Base-by-base conservation (phyloP, 352 stramenopile species). In the Phytopythium helicoides region DNA sequence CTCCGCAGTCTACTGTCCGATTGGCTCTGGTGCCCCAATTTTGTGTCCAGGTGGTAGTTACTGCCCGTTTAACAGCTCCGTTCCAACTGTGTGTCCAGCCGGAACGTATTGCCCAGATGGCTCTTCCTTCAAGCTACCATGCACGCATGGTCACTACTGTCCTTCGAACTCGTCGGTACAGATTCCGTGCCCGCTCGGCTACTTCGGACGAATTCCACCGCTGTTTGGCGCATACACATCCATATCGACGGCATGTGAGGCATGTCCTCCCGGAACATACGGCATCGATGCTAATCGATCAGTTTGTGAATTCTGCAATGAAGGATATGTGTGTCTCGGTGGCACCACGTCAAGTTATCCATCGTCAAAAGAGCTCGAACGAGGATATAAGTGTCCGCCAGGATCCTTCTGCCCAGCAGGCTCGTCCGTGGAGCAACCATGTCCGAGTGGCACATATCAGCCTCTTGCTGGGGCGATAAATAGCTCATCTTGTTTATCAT, bases 261-360 rank as follows among this genome's bases (percentile, higher is more conserved):
- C 64, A 7, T 97, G 89, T 61, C 80, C 85, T 23, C 52, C 68
- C 12, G 88, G 91, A 19, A 96, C 62, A 0, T 93, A 88, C 47
- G 88, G 89, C 18, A 67, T 84, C 11, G 89, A 97, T 37, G 66
- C 80, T 5, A 81, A 91, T 48, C 86, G 90, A 40, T 77, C 79
- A 3, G 64, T 49, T 16, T 97, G 92, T 44, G 68, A 76, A 0
- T 40, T 58, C 5, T 96, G 92, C 56, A 50, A 77, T 1, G 70
- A 85, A 60, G 90, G 91, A 3, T 97, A 84, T 56, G 83, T 97
- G 7, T 98, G 89, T 61, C 59, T 95, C 6, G 78, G 77, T 14
- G 81, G 54, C 2, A 93, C 85, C 0, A 81, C 64, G 6, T 82
- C 84, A 1, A 82, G 64, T 7, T 64, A 62, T 6, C 91, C 91